Evolutionary conservation across 2,329 filamentous ascomycete species (phyloP), one percentile per base, ranked within the genome.

Genomic region (Drechslerella stenobrocha): DNA sequence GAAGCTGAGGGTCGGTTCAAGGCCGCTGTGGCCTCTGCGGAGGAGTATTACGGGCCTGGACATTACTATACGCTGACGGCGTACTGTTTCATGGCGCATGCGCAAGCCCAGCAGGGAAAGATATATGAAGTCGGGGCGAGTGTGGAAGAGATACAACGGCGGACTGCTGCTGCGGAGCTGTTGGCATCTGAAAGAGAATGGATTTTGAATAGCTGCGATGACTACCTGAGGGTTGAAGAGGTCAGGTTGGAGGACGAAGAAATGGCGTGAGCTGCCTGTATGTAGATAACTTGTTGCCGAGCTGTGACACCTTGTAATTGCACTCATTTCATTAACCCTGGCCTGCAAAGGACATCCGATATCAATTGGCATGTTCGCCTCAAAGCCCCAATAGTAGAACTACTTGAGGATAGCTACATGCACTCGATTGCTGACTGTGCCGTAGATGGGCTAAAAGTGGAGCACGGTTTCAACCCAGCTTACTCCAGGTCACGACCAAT

Each of bases 211-310:
- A 42, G 37, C 9, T 42, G 37, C 15, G 37, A 18, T 20, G 37
- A 42, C 22, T 42, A 42, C 15, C 18, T 42, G 13, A 42, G 37
- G 37, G 15, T 42, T 42, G 37, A 42, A 18, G 37, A 42, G 15
- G 37, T 42, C 3, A 18, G 3, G 37, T 42, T 42, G 15, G 37
- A 42, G 15, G 37, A 42, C 37, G 37, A 42, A 3, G 37, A 42
- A 18, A n/a, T 13, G 15, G 37, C n/a, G 15, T 42, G 13, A n/a
- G 15, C 5, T 20, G n/a, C 5, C 18, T 20, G 6, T 15, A 42
- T n/a, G n/a, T n/a, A n/a, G n/a, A n/a, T n/a, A n/a, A n/a, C n/a
- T n/a, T n/a, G n/a, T n/a, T n/a, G n/a, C n/a, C n/a, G n/a, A n/a
- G n/a, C n/a, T n/a, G n/a, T n/a, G n/a, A n/a, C n/a, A n/a, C n/a